Evolutionary conservation across 345 rosid genomes (phyloP).

Genomic region (Euphorbia peplus): DNA sequence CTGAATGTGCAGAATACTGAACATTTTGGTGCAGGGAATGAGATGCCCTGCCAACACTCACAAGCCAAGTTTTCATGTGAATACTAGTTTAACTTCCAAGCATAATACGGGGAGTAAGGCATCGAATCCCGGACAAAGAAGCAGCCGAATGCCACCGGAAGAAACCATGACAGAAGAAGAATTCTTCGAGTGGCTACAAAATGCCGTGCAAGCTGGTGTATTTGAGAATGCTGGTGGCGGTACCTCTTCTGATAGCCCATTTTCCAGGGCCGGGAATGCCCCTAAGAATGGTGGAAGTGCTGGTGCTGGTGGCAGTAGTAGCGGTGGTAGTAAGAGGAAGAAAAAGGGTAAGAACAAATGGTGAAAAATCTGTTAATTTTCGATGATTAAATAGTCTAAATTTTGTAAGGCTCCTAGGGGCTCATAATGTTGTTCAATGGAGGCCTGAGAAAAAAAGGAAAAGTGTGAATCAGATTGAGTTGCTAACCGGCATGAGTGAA

Average conservation of each 20-base stretch:
- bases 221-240: conserved; percentile 50
- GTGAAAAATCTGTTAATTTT: conserved; percentile 34
- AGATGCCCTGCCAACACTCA: conserved; percentile 87
- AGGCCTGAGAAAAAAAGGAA: too few relatives aligned
- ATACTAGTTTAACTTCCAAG: conserved; percentile 62
- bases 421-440: too few relatives aligned
- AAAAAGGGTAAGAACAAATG: conserved; percentile 81
- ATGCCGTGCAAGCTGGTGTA: conserved; percentile 72
- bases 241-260: conserved; percentile 36
- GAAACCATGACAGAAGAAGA: conserved; percentile 92
- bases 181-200: conserved; percentile 82
- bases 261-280: conserved; percentile 38
- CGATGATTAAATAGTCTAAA: not conserved
- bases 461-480: too few relatives aligned
- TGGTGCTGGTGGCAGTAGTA: conserved; percentile 24
- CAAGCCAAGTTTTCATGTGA: conserved; percentile 97
- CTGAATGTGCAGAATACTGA: conserved; percentile 1
- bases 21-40: conserved; percentile 77
- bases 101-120: conserved; percentile 43
- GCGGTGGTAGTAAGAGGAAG: conserved; percentile 59
- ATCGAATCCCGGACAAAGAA: conserved; percentile 58
- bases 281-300: conserved; percentile 38
- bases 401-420: conserved; percentile 19
- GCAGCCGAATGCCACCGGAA: conserved; percentile 58
- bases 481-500: not conserved